Conservation (phyloP, 2,329 filamentous ascomycete genomes). For the Penicillium sp. region DNA sequence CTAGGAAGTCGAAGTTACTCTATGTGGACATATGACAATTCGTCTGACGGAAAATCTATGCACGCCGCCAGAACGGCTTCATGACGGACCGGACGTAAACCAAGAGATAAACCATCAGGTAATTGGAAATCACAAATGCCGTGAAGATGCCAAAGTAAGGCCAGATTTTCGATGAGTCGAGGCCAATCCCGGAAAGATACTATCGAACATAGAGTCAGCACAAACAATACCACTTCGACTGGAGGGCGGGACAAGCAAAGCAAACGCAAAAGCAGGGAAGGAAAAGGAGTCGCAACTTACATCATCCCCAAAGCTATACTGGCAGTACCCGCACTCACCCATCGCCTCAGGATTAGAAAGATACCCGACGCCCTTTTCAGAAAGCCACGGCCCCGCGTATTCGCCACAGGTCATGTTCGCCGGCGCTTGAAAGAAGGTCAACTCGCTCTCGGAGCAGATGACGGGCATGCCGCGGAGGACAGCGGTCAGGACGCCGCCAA, state of each 20-base stretch:
- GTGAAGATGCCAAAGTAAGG: conserved; percentile 42
- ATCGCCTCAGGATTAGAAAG: conserved; percentile 66
- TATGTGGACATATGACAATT: background rate
- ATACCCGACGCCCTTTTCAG: conserved; percentile 70
- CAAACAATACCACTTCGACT: background rate
- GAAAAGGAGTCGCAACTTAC: conserved; percentile 25
- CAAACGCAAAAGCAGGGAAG: background rate
- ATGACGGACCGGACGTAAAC: conserved; percentile 41
- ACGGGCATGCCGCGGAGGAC: conserved; percentile 71
- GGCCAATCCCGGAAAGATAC: conserved; percentile 37
- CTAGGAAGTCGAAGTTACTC: background rate
- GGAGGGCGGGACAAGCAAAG: too few relatives aligned
- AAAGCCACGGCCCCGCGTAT: conserved; percentile 75
- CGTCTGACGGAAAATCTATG: background rate
- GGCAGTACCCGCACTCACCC: conserved; percentile 76
- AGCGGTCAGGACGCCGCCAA: conserved; percentile 77
- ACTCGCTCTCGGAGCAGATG: conserved; percentile 64
- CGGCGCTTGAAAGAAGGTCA: conserved; percentile 72
- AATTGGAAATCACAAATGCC: conserved; percentile 40
- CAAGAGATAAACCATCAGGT: conserved; percentile 40
- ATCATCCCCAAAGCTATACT: conserved; percentile 59
- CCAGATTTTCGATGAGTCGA: conserved; percentile 41
- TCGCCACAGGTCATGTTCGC: conserved; percentile 69
- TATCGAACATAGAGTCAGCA: conserved; percentile 12
- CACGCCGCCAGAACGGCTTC: conserved; percentile 33